These are phyloP conservation scores for Streptanthus diversifolius DNA, from an alignment of 345 rosid genomes.

Conservation along the genomic window DNA sequence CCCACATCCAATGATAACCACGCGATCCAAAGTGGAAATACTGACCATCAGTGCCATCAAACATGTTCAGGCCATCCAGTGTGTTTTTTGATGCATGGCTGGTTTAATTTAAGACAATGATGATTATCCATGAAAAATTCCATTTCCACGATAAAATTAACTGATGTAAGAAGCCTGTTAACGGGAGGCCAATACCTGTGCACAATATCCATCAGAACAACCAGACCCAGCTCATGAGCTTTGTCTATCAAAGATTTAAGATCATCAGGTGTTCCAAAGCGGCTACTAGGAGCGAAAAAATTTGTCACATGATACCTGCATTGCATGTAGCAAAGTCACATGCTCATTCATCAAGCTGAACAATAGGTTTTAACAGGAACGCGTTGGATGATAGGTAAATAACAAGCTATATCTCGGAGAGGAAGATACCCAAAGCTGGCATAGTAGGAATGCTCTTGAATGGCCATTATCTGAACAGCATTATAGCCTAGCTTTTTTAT, in stretches of 20 bases:
- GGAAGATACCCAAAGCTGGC: conserved; percentile 88
- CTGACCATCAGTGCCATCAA: conserved; percentile 91
- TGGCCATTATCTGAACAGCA: conserved; percentile 98
- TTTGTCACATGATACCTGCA: conserved; percentile 95
- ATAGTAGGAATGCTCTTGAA: conserved; percentile 96
- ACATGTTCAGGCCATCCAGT: conserved; percentile 93
- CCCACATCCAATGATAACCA: conserved; percentile 99
- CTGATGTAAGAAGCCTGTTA: neutral
- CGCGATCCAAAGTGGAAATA: conserved; percentile 84
- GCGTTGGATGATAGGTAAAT: neutral
- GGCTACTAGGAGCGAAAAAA: conserved; percentile 94
- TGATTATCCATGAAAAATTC: neutral
- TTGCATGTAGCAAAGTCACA: conserved; percentile 30
- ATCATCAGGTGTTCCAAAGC: conserved; percentile 97
- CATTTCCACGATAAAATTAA: neutral
- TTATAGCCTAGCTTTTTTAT: conserved; percentile 90
- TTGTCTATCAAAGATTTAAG: conserved; percentile 88
- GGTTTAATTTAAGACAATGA: conserved; percentile 24
- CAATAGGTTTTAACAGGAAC: conserved; percentile 9
- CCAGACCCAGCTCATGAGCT: conserved; percentile 91
- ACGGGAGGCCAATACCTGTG: conserved; percentile 60
- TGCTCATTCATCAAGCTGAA: conserved; percentile 18
- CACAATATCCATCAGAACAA: conserved; percentile 98
- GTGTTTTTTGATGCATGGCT: conserved; percentile 92
- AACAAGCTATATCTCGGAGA: conserved; percentile 11